phyloP scores from a whole-genome alignment of 163 green algal genomes.

The Coccomyxa subellipsoidea region DNA sequence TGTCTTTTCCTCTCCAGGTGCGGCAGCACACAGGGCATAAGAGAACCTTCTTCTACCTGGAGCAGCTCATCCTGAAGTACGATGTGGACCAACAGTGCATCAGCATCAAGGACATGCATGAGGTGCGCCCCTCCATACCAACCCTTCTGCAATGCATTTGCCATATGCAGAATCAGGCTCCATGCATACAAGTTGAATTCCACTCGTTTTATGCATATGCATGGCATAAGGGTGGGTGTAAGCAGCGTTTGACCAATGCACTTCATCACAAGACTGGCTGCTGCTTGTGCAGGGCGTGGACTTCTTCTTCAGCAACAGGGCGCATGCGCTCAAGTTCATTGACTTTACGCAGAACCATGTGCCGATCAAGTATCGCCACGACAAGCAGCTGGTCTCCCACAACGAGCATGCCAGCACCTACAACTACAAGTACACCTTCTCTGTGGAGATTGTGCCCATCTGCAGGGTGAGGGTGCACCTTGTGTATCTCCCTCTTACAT shows the following conservation, averaged over 20 bases:
- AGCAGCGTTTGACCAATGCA: too few relatives aligned
- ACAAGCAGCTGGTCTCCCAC: constrained; percentile 98
- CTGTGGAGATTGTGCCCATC: constrained; percentile 90
- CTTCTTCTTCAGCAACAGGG: constrained; percentile 91
- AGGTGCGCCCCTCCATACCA: constrained; percentile 24
- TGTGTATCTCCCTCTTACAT: too few relatives aligned
- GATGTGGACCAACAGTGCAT: constrained; percentile 79
- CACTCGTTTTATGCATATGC: too few relatives aligned
- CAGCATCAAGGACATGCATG: constrained; percentile 80
- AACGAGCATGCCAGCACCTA: constrained; percentile 91
- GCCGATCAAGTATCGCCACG: constrained; percentile 67
- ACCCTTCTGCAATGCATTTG: neutral
- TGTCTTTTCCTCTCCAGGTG: constrained; percentile 55
- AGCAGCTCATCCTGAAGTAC: constrained; percentile 98
- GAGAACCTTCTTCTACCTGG: constrained; percentile 98
- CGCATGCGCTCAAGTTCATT: constrained; percentile 90
- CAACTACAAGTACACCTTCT: constrained; percentile 99
- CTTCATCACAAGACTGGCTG: too few relatives aligned
- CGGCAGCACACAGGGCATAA: constrained; percentile 97
- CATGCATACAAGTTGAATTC: too few relatives aligned
- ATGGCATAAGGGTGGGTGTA: too few relatives aligned
- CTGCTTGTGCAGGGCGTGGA: constrained; percentile 76
- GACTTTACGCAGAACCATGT: constrained; percentile 89
- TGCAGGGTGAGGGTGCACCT: constrained; percentile 65
- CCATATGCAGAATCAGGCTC: too few relatives aligned